Evolutionary conservation across 2,329 filamentous ascomycete species (phyloP).

Genomic region (Apiospora phragmitis): DNA sequence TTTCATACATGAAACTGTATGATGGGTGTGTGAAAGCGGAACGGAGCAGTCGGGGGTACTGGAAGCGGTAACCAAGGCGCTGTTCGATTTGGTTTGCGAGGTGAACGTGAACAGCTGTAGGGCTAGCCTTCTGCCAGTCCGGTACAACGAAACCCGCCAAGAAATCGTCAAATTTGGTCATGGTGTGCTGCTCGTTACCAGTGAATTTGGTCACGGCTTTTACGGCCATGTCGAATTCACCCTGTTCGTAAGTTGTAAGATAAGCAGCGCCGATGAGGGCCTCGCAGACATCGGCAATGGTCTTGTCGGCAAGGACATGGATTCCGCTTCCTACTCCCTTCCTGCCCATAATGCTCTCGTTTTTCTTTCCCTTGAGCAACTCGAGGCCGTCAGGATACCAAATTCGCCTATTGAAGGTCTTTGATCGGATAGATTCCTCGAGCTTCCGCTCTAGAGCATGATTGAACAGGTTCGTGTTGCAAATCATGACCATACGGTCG

Average conservation of each 20-base stretch:
- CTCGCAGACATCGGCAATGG: slow-evolving; percentile 91
- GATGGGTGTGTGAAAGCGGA: slow-evolving; percentile 91
- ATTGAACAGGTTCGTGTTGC: slow-evolving; percentile 86
- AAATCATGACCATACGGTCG: slow-evolving; percentile 85
- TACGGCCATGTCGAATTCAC: slow-evolving; percentile 58
- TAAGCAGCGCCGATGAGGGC: slow-evolving; percentile 88
- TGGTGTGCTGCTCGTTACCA: slow-evolving; percentile 66
- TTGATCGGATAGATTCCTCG: slow-evolving; percentile 79
- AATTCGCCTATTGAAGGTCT: slow-evolving; percentile 73
- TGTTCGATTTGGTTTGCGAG: slow-evolving; percentile 64
- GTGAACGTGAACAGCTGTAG: slow-evolving; percentile 68
- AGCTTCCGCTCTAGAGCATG: slow-evolving; percentile 67
- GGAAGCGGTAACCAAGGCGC: slow-evolving; percentile 65
- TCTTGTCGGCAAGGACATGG: slow-evolving; percentile 81
- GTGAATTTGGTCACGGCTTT: slow-evolving; percentile 70
- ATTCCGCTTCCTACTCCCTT: slow-evolving; percentile 45
- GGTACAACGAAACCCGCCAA: slow-evolving; percentile 67
- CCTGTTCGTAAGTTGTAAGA: slow-evolving; percentile 44
- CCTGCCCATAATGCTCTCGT: slow-evolving; percentile 63
- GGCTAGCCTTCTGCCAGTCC: slow-evolving; percentile 63
- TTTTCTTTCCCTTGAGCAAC: slow-evolving; percentile 71
- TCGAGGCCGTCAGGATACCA: slow-evolving; percentile 88
- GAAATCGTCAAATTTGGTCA: slow-evolving; percentile 73
- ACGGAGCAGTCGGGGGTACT: slow-evolving; percentile 71
- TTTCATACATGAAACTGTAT: slow-evolving; percentile 71